phyloP scores from a whole-genome alignment of 257 asterid genomes.

The Linaria vulgaris region DNA sequence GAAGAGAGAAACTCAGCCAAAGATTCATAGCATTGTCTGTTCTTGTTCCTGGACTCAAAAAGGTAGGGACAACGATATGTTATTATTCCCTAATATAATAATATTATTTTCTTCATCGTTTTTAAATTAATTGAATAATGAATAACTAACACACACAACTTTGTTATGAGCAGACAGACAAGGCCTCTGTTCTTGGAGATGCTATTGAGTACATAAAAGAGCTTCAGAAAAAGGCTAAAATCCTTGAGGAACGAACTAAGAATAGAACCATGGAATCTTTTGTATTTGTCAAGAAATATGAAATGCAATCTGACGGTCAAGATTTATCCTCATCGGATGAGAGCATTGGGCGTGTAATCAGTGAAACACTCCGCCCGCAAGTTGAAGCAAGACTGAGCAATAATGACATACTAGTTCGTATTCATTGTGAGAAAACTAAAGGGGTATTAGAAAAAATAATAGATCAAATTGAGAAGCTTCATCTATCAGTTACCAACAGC shows the following conservation, averaged over 20 bases:
- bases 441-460: constrained; percentile 50
- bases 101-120: too few species aligned
- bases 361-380: constrained; percentile 45
- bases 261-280: constrained; percentile 48
- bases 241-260: constrained; percentile 62
- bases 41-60: too few species aligned
- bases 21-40: too few species aligned
- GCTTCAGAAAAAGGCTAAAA: constrained; percentile 68
- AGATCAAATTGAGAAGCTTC: constrained; percentile 59
- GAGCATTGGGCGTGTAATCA: not conserved
- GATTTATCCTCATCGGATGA: constrained; percentile 35
- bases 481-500: constrained; percentile 57
- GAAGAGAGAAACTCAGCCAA: too few species aligned
- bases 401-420: constrained; percentile 52
- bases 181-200: constrained; percentile 27
- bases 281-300: constrained; percentile 56
- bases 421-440: constrained; percentile 69
- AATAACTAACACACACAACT: too few species aligned
- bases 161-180: too few species aligned
- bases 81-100: too few species aligned
- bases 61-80: too few species aligned
- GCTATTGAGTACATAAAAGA: constrained; percentile 78
- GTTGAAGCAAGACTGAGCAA: constrained; percentile 59
- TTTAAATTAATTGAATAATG: too few species aligned
- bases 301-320: constrained; percentile 12